Evolutionary conservation across 139 green algal species (phyloP).

Genomic region (Deuterostichococcus epilithicus): DNA sequence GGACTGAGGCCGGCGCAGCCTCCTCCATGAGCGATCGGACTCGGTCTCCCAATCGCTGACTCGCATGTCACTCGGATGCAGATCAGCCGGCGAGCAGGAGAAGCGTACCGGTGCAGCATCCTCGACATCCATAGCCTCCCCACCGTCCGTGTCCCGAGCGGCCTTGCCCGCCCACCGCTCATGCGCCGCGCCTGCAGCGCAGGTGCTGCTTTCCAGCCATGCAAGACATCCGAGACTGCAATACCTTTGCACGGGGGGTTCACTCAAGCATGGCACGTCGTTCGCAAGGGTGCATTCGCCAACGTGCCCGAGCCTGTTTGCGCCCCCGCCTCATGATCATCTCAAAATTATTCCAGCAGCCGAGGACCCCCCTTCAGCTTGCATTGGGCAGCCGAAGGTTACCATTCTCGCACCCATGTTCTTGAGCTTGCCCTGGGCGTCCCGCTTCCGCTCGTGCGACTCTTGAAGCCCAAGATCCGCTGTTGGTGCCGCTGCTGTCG

Average conservation of each 20-base stretch:
- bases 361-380: neutral
- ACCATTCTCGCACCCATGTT: neutral
- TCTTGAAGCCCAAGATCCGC: neutral
- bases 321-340: neutral
- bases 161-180: neutral
- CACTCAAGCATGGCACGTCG: neutral
- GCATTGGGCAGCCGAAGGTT: too few relatives aligned
- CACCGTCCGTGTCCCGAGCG: neutral
- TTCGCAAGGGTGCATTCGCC: neutral
- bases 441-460: neutral
- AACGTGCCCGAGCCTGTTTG: neutral
- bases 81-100: neutral
- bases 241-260: neutral
- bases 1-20: neutral
- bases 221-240: neutral
- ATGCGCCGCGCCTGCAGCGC: neutral
- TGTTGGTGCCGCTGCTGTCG: neutral
- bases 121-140: neutral
- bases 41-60: too few relatives aligned
- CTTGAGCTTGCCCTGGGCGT: neutral
- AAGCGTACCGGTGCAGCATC: neutral
- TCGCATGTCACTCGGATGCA: neutral
- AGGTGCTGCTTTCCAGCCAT: neutral
- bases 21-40: neutral
- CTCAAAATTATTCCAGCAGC: neutral